Base-by-base conservation (phyloP, 352 stramenopile genomes). In the Peronospora destructor region DNA sequence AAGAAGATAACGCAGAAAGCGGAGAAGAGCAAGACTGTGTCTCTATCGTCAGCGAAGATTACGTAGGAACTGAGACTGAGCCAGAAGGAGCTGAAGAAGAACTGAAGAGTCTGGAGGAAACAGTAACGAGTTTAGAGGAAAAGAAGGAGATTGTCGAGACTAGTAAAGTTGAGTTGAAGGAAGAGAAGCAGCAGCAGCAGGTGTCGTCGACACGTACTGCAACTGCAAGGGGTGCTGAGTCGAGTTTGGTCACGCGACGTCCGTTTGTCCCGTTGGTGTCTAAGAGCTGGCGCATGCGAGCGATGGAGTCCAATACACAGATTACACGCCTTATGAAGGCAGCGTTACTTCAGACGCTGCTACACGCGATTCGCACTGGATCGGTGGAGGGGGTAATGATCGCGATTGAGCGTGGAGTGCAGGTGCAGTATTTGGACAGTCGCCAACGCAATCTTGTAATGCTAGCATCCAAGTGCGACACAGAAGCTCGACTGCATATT, bases 361-460 rank as follows among this genome's bases (percentile, higher is more conserved):
- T 94, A 14, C 81, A 94, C 46, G 82, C 83, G 9, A 79, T 94
- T 45, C 79, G 80, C 4, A 65, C 64, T 19, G 83, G 83, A 0
- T 91, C 82, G 0, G 77, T 87, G 4, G 83, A 94, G 42, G 83
- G 83, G 8, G 80, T 91, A 23, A 85, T 84, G 36, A 73, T 94
- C 26, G 79, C 83, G 8, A 94, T 94, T 45, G 83, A 94, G 48
- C 80, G 83, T 36, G 76, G 80, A 23, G 83, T 94, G 35, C 47
- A 77, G 23, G 64, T 89, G 21, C 72, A 80, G 17, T 89, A 91
- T 57, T 54, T 91, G 28, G 83, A 94, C 63, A 83, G 59, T 41
- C 71, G 76, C 2, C 68, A 79, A 36, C 78, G 80, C 44, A 94
- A 94, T 54, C 66, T 94, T 37, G 66, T 94, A 55, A 91, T 91